Evolutionary conservation across 2,329 filamentous ascomycete species (phyloP).

Genomic region (Fusarium papillatum): DNA sequence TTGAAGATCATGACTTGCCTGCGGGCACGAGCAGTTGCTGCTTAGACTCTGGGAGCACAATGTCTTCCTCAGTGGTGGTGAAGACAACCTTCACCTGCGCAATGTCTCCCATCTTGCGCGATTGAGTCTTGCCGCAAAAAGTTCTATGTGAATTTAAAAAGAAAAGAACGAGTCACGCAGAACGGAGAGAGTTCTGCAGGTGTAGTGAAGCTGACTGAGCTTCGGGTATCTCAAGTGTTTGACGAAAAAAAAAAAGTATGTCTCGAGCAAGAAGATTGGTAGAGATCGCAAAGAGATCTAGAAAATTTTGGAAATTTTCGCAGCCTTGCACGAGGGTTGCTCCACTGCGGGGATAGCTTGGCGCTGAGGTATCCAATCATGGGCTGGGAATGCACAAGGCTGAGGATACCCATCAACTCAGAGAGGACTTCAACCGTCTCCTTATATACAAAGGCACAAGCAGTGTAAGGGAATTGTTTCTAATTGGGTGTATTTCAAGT

Average conservation of each 20-base stretch:
- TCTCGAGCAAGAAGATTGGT: conserved; percentile 13
- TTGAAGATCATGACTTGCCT: conserved; percentile 52
- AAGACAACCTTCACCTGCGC: conserved; percentile 77
- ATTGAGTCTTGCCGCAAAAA: neutral
- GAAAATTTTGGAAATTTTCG: conserved; percentile 43
- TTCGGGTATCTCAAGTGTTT: conserved; percentile 31
- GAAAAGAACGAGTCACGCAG: neutral
- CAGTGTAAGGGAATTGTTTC: neutral
- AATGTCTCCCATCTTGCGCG: conserved; percentile 53
- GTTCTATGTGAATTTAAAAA: neutral
- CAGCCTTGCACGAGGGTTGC: conserved; percentile 39
- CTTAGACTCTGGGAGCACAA: conserved; percentile 74
- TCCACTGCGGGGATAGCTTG: conserved; percentile 41
- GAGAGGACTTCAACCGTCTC: neutral
- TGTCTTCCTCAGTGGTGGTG: conserved; percentile 72
- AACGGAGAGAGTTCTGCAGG: neutral
- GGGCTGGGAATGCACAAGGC: conserved; percentile 26
- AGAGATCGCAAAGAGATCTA: conserved; percentile 34
- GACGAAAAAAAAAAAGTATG: conserved; percentile 12
- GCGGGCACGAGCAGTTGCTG: conserved; percentile 73
- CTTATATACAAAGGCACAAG: too few species aligned
- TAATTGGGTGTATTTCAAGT: neutral
- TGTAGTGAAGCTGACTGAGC: conserved; percentile 19
- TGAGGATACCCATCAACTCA: conserved; percentile 8
- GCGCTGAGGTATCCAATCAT: conserved; percentile 11